Evolutionary conservation across 441 rosid genomes (phyloP), one percentile per base, ranked within the genome.

Genomic region (Daphne laureola): DNA sequence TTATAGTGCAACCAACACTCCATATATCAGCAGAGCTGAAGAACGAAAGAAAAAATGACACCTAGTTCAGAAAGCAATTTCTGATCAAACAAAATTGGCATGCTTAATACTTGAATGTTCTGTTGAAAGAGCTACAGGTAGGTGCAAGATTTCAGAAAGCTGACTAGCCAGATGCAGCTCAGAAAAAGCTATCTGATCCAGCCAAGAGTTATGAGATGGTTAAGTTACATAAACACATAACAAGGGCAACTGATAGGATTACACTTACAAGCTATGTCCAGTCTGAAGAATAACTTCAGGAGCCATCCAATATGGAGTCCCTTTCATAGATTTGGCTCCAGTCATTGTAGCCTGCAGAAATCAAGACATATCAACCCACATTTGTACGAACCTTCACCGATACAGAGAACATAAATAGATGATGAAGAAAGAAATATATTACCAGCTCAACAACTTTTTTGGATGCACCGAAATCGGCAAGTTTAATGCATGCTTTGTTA

Each of bases 301-400:
- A 78, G 89, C 93, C 93, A 85, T 85, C 93, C 93, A 85, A 65
- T 80, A 80, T 0, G 89, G 81, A n/a, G 93, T 85, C 26, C 93
- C 93, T n/a, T 85, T 85, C 89, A 85, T 85, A 55, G 93, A 85
- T 70, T 82, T 85, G 46, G 93, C 89, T 63, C 85, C 89, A 67
- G 71, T 78, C 45, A 85, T 73, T 42, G 93, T 85, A 61, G 89
- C 93, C 93, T 85, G 66, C 26, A 65, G 61, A 49, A 71, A 68
- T 45, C 59, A 23, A 62, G 63, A 64, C 44, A 40, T 45, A n/a
- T 14, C 40, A 47, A 23, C 41, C 49, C 26, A 47, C 41, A 31
- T 35, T 41, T 14, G 50, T 36, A 40, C 5, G 36, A 31, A 31
- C 38, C 11, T 0, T 4, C 11, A 31, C 4, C 11, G 38, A 31